These are phyloP conservation scores for Ogataea naganishii DNA, from an alignment of 805 yeast genomes.

Conservation along the genomic window DNA sequence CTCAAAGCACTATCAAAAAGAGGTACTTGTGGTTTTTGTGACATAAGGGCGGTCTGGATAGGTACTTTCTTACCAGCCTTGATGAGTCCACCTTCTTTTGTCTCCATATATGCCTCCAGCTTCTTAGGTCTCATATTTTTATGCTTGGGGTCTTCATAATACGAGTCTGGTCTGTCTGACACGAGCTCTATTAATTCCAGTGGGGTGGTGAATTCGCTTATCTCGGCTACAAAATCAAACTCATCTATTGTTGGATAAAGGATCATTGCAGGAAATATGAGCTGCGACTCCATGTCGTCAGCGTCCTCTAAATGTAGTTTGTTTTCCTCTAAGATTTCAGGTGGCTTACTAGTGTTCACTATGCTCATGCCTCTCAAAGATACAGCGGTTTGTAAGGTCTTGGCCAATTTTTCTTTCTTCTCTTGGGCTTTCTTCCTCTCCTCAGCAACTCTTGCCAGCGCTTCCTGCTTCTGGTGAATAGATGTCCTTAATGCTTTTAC, in stretches of 20 bases:
- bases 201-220: conserved; percentile 66
- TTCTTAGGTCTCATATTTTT: conserved; percentile 46
- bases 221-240: conserved; percentile 71
- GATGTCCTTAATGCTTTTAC: conserved; percentile 36
- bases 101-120: conserved; percentile 74
- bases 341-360: conserved; percentile 42
- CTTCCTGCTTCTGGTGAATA: conserved; percentile 23
- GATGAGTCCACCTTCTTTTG: conserved; percentile 73
- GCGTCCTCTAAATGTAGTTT: conserved; percentile 53
- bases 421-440: conserved; percentile 26
- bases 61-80: conserved; percentile 75
- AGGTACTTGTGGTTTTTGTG: conserved; percentile 59
- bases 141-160: conserved; percentile 60
- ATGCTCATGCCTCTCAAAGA: conserved; percentile 46
- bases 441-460: conserved; percentile 17
- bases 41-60: conserved; percentile 54
- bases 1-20: conserved; percentile 67
- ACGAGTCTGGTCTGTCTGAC: conserved; percentile 57
- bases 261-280: conserved; percentile 73
- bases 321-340: conserved; percentile 46
- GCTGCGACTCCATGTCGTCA: conserved; percentile 63
- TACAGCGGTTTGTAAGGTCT: conserved; percentile 50
- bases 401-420: conserved; percentile 31
- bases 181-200: conserved; percentile 52
- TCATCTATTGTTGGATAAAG: conserved; percentile 79